Evolutionary conservation across 2,329 filamentous ascomycete species (phyloP).

Genomic region (Hymenoscyphus fructigenus): DNA sequence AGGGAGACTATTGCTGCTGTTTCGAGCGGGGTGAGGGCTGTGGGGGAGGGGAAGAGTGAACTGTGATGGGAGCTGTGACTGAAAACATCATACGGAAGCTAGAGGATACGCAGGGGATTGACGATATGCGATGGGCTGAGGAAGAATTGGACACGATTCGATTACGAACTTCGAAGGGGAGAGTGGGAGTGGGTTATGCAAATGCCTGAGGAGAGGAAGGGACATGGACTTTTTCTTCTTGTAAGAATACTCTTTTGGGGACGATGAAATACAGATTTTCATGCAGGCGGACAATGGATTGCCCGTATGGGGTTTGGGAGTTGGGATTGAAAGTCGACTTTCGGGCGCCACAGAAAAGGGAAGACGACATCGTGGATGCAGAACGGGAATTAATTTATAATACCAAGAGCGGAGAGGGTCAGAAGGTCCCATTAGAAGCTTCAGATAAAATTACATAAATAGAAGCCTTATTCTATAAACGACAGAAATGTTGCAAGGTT

Average conservation of each 20-base stretch:
- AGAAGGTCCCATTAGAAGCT: neutral
- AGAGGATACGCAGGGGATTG: too few relatives aligned
- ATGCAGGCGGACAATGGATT: neutral
- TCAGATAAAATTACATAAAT: neutral
- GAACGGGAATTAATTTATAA: neutral
- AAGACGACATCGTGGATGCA: neutral
- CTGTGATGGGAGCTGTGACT: slow-evolving; percentile 17
- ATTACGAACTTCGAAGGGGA: too few relatives aligned
- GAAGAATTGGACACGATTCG: too few relatives aligned
- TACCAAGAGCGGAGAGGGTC: neutral
- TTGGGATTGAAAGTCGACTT: neutral
- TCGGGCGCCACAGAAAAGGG: neutral
- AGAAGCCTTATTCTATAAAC: neutral
- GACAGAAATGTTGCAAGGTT: neutral
- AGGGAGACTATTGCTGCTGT: slow-evolving; percentile 30
- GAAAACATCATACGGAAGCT: too few relatives aligned
- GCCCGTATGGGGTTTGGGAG: neutral
- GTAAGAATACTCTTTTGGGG: neutral
- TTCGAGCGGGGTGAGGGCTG: slow-evolving; percentile 14
- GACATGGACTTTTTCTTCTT: neutral
- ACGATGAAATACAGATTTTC: neutral
- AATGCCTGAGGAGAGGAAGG: neutral
- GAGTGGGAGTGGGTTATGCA: too few relatives aligned
- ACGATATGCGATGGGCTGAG: too few relatives aligned
- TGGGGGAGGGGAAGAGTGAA: slow-evolving; percentile 28